A percentile compares a stretch with the other conserved stretches of the same genome.
phyloP scores from a whole-genome alignment of 2,329 filamentous ascomycete species.

The Pseudofabraea citricarpa region DNA sequence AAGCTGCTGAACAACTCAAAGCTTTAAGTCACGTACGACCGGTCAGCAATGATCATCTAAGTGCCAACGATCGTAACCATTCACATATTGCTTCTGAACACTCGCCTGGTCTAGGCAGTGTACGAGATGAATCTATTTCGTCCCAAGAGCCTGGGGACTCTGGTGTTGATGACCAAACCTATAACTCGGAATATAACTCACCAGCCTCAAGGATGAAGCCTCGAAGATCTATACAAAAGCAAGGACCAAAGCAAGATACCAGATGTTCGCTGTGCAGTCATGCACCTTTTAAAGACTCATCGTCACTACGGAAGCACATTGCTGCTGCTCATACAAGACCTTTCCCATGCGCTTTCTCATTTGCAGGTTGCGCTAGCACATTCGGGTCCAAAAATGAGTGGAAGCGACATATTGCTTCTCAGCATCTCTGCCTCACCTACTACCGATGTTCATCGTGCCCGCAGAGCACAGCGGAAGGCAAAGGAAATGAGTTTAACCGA shows the following conservation, averaged over 20 bases:
- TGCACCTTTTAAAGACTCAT: conserved; percentile 62
- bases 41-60: conserved; percentile 39
- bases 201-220: conserved; percentile 26
- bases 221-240: conserved; percentile 28
- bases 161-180: conserved; percentile 34
- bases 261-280: conserved; percentile 58
- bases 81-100: conserved; percentile 26
- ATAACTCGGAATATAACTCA: conserved; percentile 28
- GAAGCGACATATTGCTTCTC: conserved; percentile 90
- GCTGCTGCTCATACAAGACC: conserved; percentile 65
- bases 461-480: conserved; percentile 47
- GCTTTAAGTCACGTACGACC: conserved; percentile 60
- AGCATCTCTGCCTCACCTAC: conserved; percentile 71
- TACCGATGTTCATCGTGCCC: conserved; percentile 61
- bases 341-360: conserved; percentile 82
- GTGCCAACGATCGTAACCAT: conserved; percentile 23
- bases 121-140: conserved; percentile 37
- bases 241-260: conserved; percentile 52
- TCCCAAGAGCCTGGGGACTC: conserved; percentile 35
- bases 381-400: conserved; percentile 96
- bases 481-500: conserved; percentile 76
- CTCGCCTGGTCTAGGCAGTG: conserved; percentile 25
- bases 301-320: conserved; percentile 61
- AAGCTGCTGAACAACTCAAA: conserved; percentile 63
- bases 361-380: conserved; percentile 75